Evolutionary conservation across 2,329 filamentous ascomycete species (phyloP).

Genomic region (Saccharata proteae): DNA sequence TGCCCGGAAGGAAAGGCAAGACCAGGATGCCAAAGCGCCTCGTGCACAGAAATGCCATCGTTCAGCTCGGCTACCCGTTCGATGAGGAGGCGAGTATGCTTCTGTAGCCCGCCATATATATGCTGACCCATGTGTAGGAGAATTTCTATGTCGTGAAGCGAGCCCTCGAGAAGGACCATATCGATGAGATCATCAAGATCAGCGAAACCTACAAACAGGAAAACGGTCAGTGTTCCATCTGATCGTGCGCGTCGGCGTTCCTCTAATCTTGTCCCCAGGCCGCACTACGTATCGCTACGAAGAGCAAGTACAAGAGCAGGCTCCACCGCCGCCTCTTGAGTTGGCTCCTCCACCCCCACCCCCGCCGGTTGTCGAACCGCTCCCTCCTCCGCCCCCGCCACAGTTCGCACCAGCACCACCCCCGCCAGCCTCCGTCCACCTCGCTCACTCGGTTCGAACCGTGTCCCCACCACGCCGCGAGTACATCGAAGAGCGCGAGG

Average conservation of each 20-base stretch:
- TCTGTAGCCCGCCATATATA: not conserved
- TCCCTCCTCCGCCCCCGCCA: slow-evolving; percentile 13
- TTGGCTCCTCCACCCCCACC: slow-evolving; percentile 3
- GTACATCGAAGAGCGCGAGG: slow-evolving; percentile 27
- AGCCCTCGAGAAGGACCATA: slow-evolving; percentile 79
- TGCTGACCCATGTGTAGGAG: slow-evolving; percentile 44
- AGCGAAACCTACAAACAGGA: slow-evolving; percentile 58
- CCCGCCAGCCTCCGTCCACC: slow-evolving; percentile 11
- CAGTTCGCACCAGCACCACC: slow-evolving; percentile 6
- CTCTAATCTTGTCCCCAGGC: slow-evolving; percentile 18
- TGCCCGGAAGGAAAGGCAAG: slow-evolving; percentile 56
- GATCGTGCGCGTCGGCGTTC: slow-evolving; percentile 14
- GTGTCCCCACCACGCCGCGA: slow-evolving; percentile 20
- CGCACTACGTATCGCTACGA: slow-evolving; percentile 8
- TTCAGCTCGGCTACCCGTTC: slow-evolving; percentile 76
- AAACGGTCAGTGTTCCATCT: slow-evolving; percentile 20
- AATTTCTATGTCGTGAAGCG: slow-evolving; percentile 70
- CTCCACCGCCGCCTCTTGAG: slow-evolving; percentile 8
- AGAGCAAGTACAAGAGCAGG: slow-evolving; percentile 4
- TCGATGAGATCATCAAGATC: slow-evolving; percentile 74
- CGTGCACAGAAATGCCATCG: slow-evolving; percentile 67
- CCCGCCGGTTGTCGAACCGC: slow-evolving; percentile 6
- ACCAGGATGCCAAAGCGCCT: slow-evolving; percentile 74
- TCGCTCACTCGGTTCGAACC: slow-evolving; percentile 21
- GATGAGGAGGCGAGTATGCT: slow-evolving; percentile 59